Base-by-base conservation (phyloP, 176 grass and related monocot genomes). In the Puya raimondii region DNA sequence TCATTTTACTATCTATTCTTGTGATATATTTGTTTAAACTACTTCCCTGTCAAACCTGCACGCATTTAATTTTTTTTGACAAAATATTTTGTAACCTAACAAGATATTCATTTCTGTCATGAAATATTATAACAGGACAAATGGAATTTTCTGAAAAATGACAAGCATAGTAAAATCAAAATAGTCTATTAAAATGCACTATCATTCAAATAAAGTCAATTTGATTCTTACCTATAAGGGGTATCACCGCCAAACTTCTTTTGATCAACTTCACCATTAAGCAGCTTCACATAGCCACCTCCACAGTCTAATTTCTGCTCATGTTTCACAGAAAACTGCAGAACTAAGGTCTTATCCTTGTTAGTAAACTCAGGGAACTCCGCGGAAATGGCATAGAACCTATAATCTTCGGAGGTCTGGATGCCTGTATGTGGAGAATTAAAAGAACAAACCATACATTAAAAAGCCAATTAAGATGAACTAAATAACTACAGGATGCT, bases 361-460 rank as follows among this genome's bases (percentile, higher is more conserved):
- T 73, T 73, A 20, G 53, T 63, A 2, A 63, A 73, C 56, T 73
- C 71, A 9, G 71, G 71, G 25, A 73, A 73, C 56, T 63, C 71
- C 15, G 71, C 56, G 1, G 71, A 73, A 73, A 73, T 73, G 51
- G 71, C 71, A 63, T 73, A 73, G 71, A 73, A 73, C 15, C 71
- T 61, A 33, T 49, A 63, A 47, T 73, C 71, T 20, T 73, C n/a
- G 2, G 54, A 4, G 15, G 71, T 73, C 22, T 73, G 71, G 15
- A 73, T 73, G 4, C 71, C 71, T 73, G 53, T 10, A 63, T 54
- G 1, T 10, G 49, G 48, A 23, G 69, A 61, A 53, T 20, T 6
- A 18, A 15, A 2, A 27, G 1, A 58, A 47, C 9, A 64, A 29
- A 64, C 23, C 42, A 78, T n/a, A 20, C 14, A 33, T 2, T 5